Conservation (phyloP, 2,329 filamentous ascomycete species). For the Furcasterigmium furcatum region DNA sequence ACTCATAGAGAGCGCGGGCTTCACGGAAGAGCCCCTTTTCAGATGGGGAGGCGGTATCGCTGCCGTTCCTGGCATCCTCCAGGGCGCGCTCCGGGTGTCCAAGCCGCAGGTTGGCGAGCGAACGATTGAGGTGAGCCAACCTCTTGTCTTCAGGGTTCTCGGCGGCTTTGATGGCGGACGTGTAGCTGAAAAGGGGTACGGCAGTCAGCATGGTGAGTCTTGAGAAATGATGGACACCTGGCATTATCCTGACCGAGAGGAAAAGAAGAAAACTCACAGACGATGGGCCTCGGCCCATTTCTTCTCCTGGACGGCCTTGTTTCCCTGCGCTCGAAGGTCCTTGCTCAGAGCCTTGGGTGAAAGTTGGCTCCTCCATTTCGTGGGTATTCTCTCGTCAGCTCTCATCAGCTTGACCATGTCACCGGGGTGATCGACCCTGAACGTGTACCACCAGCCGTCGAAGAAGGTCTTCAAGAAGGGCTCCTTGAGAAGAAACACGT, state of each 20-base stretch:
- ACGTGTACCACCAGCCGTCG: conserved; percentile 32
- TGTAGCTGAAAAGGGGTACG: conserved; percentile 36
- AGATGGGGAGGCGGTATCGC: conserved; percentile 11
- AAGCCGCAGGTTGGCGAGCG: conserved; percentile 26
- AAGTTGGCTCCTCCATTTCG: conserved; percentile 22
- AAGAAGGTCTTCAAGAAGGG: conserved; percentile 46
- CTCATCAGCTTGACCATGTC: conserved; percentile 38
- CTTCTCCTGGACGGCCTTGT: conserved; percentile 20
- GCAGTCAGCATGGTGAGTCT: conserved; percentile 5
- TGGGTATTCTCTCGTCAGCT: conserved; percentile 34
- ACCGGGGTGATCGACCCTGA: conserved; percentile 50
- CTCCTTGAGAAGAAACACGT: conserved; percentile 46
- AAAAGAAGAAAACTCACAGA: conserved; percentile 21
- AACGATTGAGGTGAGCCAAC: conserved; percentile 30
- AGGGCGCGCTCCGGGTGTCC: conserved; percentile 23
- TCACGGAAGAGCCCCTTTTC: conserved; percentile 44
- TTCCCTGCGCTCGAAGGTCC: conserved; percentile 24
- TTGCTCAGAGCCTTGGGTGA: conserved; percentile 12
- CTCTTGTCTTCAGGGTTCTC: conserved; percentile 29
- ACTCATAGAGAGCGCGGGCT: conserved; percentile 38
- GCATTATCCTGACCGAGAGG: not conserved
- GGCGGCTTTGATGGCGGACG: conserved; percentile 25
- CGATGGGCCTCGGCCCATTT: conserved; percentile 24
- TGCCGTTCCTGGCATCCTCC: conserved; percentile 17
- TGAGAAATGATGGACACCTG: not conserved